phyloP scores from a whole-genome alignment of 1,284 basidiomycete genomes.

The Ustilago lituana region DNA sequence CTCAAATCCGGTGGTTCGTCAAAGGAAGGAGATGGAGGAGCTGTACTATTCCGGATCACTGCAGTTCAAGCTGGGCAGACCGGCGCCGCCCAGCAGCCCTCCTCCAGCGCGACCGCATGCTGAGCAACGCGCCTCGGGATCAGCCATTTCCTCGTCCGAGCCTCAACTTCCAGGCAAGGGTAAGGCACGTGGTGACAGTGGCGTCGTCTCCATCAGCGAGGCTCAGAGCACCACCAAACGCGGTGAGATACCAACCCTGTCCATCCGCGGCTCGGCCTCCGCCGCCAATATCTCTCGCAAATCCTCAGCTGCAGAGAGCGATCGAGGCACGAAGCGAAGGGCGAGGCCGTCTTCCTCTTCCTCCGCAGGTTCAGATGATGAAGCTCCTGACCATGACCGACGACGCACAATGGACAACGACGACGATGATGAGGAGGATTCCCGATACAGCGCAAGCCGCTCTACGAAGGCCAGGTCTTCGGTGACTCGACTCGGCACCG shows the following conservation, averaged over 20 bases:
- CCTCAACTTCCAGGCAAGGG: constrained; percentile 2
- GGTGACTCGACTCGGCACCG: not conserved
- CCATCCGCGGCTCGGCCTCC: constrained; percentile 32
- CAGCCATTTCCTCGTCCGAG: not conserved
- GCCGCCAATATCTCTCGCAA: constrained; percentile 4
- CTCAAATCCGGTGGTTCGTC: constrained; percentile 77
- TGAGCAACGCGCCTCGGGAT: constrained; percentile 5
- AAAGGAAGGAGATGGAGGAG: constrained; percentile 73
- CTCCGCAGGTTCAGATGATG: not conserved
- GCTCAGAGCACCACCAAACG: constrained; percentile 9
- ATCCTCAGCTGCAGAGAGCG: not conserved
- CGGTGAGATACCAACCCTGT: constrained; percentile 20
- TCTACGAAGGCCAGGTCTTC: constrained; percentile 11
- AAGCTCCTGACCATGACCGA: not conserved
- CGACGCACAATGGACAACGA: constrained; percentile 1
- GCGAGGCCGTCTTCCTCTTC: not conserved
- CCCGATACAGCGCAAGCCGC: constrained; percentile 37
- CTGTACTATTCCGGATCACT: constrained; percentile 75
- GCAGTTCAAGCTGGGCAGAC: constrained; percentile 72
- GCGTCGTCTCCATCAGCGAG: constrained; percentile 34
- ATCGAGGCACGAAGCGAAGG: constrained; percentile 19
- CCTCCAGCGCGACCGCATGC: constrained; percentile 26
- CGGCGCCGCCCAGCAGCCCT: constrained; percentile 39
- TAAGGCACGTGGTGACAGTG: constrained; percentile 18
- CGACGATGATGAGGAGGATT: constrained; percentile 34